These are phyloP conservation scores for Pterocarpus macrocarpus DNA, from an alignment of 306 rosid species.

Conservation along the genomic window DNA sequence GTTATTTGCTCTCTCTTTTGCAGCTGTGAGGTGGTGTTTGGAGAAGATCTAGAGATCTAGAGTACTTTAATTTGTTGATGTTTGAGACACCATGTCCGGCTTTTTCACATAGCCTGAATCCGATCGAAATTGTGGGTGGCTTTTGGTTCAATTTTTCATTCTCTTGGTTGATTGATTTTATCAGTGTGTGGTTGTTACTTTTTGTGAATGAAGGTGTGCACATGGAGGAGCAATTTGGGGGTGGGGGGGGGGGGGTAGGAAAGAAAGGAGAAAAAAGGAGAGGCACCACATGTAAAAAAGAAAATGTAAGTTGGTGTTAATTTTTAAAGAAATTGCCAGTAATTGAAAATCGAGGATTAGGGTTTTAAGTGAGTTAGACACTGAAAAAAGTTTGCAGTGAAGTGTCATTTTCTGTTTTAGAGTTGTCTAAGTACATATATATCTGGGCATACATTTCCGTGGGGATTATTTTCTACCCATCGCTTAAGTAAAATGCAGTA, in stretches of 20 bases:
- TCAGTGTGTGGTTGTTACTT: constrained; percentile 38
- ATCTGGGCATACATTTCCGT: constrained; percentile 76
- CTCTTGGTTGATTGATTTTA: constrained; percentile 16
- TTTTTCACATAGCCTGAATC: constrained; percentile 30
- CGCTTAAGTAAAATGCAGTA: constrained; percentile 34
- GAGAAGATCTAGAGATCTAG: constrained; percentile 23
- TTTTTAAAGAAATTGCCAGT: constrained; percentile 25
- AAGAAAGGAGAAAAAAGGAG: background rate
- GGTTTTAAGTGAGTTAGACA: constrained; percentile 53
- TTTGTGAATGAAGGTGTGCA: constrained; percentile 49
- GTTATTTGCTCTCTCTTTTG: constrained; percentile 33
- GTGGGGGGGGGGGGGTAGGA: constrained; percentile 2
- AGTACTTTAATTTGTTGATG: constrained; percentile 34
- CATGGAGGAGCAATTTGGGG: constrained; percentile 42
- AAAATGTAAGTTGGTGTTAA: constrained; percentile 39
- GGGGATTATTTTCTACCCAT: constrained; percentile 65
- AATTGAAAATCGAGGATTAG: constrained; percentile 50
- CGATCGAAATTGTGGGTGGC: constrained; percentile 37
- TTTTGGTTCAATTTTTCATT: constrained; percentile 21
- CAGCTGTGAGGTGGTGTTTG: background rate
- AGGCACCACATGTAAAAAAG: constrained; percentile 36
- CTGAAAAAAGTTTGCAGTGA: constrained; percentile 79
- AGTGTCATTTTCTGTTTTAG: constrained; percentile 85
- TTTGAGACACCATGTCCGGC: constrained; percentile 42
- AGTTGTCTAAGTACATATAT: constrained; percentile 53